phyloP scores from a whole-genome alignment of 345 rosid genomes.

The Noccaea caerulescens region DNA sequence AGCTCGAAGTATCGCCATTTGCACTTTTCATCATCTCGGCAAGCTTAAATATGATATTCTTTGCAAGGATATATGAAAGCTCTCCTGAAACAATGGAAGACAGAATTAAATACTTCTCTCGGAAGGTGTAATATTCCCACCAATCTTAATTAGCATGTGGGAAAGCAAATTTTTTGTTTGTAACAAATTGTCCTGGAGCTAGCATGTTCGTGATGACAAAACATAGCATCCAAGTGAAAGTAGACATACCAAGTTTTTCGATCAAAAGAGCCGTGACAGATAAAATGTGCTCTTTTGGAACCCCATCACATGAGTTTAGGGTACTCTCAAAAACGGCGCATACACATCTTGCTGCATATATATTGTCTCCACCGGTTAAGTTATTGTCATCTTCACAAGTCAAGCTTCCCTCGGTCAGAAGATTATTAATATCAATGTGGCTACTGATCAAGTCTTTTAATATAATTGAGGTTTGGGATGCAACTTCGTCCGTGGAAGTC shows the following conservation, averaged over 20 bases:
- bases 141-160: background rate
- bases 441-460: slow-evolving; percentile 65
- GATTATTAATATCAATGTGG: slow-evolving; percentile 47
- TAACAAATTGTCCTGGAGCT: slow-evolving; percentile 8
- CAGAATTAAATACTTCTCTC: slow-evolving; percentile 14
- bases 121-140: slow-evolving; percentile 1
- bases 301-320: slow-evolving; percentile 51
- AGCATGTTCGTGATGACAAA: slow-evolving; percentile 13
- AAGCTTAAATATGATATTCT: slow-evolving; percentile 62
- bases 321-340: slow-evolving; percentile 63
- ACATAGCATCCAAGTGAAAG: slow-evolving; percentile 17
- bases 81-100: slow-evolving; percentile 55
- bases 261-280: slow-evolving; percentile 58
- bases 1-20: slow-evolving; percentile 43
- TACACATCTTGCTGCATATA: slow-evolving; percentile 49
- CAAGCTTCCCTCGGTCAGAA: slow-evolving; percentile 41
- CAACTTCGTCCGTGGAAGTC: slow-evolving; percentile 51
- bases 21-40: slow-evolving; percentile 59
- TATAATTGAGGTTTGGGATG: slow-evolving; percentile 63
- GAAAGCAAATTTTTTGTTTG: slow-evolving; percentile 4
- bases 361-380: slow-evolving; percentile 50
- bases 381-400: slow-evolving; percentile 50
- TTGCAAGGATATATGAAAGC: slow-evolving; percentile 60
- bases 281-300: slow-evolving; percentile 66
- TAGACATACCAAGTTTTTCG: slow-evolving; percentile 70